These are phyloP conservation scores for Parathielavia appendiculata DNA, from an alignment of 495 filamentous ascomycete genomes.

Conservation along the genomic window DNA sequence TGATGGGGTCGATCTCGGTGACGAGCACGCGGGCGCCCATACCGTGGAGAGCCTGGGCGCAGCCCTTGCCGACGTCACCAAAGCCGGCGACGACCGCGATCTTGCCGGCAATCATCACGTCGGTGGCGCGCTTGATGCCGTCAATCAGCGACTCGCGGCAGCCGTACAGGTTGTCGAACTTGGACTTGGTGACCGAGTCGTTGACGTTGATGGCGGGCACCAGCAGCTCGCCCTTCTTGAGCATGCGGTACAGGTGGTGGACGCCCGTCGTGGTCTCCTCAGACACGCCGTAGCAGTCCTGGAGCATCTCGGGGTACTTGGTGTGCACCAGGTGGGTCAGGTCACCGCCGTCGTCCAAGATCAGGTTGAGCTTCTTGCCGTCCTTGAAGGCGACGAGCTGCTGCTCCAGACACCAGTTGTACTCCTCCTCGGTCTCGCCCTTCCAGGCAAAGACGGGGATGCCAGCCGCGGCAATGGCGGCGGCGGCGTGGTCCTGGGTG, in stretches of 20 bases:
- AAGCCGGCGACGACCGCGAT: conserved; percentile 94
- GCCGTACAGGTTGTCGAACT: conserved; percentile 99
- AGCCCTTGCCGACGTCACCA: conserved; percentile 99
- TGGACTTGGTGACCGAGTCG: conserved; percentile 98
- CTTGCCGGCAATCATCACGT: conserved; percentile 99
- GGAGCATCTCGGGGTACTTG: conserved; percentile 96
- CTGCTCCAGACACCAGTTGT: conserved; percentile 99
- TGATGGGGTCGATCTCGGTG: conserved; percentile 98
- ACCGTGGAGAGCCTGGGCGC: conserved; percentile 86
- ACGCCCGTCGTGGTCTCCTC: conserved; percentile 99
- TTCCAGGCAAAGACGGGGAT: conserved; percentile 99
- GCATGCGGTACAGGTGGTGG: conserved; percentile 97
- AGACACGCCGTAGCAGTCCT: conserved; percentile 95
- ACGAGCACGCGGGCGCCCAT: conserved; percentile 97
- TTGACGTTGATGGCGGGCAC: conserved; percentile 99
- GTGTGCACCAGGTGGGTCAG: conserved; percentile 92
- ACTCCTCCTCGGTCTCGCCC: conserved; percentile 99
- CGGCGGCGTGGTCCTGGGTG: conserved; percentile 96
- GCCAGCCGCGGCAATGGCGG: conserved; percentile 90
- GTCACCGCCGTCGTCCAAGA: conserved; percentile 98
- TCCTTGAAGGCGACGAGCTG: conserved; percentile 96
- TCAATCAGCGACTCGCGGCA: conserved; percentile 98
- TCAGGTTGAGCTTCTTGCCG: conserved; percentile 92
- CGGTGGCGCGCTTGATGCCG: conserved; percentile 99
- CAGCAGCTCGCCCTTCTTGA: conserved; percentile 86